Evolutionary conservation across 768 basidiomycete genomes (phyloP), one percentile per base, ranked within the genome.

Genomic region (Dictyophora rubrovolvata): DNA sequence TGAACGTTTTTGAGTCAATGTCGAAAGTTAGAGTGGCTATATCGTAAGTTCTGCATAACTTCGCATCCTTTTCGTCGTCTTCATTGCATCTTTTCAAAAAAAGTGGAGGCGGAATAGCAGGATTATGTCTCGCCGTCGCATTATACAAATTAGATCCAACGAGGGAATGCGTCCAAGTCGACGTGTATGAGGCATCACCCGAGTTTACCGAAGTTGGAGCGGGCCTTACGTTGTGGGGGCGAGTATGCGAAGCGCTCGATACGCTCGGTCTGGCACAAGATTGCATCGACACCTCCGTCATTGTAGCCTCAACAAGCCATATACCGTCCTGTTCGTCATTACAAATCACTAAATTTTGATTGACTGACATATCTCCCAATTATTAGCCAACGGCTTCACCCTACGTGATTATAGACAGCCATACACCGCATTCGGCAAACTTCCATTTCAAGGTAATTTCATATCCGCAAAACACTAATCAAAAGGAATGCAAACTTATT

Each of bases 1-100:
- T 47, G 18, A 18, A 21, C 18, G 17, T 46, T 21, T 18, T 36
- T 17, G 10, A 33, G 18, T 10, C 37, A 18, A 56, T 56, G 55
- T 47, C 55, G 36, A 79, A 72, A 60, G 69, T 82, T 63, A 75
- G 71, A 63, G 77, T 83, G 54, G 80, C 75, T 21, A 78, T 83
- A 37, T 81, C 79, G 82, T 83, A 63, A 61, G 74, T 55, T 55
- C 28, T 51, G 11, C 14, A 22, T 12, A 12, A 11, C 28, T 51
- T 18, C 18, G 17, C 12, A 4, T 42, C 42, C 11, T 42, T 42
- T 42, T 42, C 42, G 28, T 7, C 28, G 16, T 35, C 11, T 5
- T 36, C 35, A 20, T 42, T 1, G 6, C 1, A 36, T 6, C 21
- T 28, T 49, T 16, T 21, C 11, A 8, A 21, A 22, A 46, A 22